phyloP scores from a whole-genome alignment of 148 eudicot species.

The Beta vulgaris region DNA sequence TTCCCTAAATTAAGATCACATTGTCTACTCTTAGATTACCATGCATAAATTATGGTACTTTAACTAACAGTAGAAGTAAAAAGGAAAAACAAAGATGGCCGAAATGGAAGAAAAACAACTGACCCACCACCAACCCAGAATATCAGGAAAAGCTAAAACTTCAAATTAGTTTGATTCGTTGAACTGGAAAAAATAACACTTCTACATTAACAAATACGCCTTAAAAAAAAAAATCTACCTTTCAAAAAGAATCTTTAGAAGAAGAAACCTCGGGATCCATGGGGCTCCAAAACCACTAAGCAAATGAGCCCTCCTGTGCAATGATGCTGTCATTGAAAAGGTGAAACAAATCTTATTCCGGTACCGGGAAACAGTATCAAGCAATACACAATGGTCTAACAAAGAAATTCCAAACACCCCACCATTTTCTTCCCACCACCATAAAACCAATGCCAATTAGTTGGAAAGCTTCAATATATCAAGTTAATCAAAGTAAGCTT shows the following conservation, averaged over 20 bases:
- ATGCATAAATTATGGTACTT: background rate
- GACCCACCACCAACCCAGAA: constrained; percentile 24
- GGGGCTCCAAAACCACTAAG: constrained; percentile 23
- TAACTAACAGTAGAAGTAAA: constrained; percentile 3
- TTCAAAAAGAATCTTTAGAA: constrained; percentile 4
- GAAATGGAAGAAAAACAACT: constrained; percentile 7
- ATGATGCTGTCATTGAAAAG: constrained; percentile 18
- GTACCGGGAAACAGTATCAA: constrained; percentile 15
- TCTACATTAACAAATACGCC: background rate
- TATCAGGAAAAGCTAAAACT: constrained; percentile 17
- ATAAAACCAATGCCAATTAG: constrained; percentile 3
- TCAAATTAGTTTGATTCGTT: background rate
- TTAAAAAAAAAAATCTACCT: no score
- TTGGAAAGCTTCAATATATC: background rate
- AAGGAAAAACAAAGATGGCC: background rate
- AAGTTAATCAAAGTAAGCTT: constrained; percentile 5
- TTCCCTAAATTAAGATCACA: constrained; percentile 13
- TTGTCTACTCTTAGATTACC: constrained; percentile 9
- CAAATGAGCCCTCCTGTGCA: background rate
- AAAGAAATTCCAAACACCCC: background rate
- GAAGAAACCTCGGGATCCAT: constrained; percentile 2
- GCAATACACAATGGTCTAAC: background rate
- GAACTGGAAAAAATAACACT: background rate
- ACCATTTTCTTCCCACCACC: constrained; percentile 1
- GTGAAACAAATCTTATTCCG: constrained; percentile 7